Evolutionary conservation across 495 filamentous ascomycete genomes (phyloP), one percentile per base, ranked within the genome.

Genomic region (Penicillium simplicissimum): DNA sequence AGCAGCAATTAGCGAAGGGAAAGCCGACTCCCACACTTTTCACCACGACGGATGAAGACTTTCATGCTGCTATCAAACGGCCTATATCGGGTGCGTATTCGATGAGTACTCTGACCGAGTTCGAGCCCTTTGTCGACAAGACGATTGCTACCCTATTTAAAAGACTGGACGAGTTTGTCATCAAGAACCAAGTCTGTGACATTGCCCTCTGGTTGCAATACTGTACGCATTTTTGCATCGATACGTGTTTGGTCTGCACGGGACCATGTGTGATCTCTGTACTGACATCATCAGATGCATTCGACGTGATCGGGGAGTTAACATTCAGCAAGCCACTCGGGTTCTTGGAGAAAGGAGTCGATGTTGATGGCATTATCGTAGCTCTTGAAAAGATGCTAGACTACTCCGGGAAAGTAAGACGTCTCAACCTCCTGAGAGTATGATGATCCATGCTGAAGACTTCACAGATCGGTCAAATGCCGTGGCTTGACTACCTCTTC

Each of bases 401-500:
- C 49, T 67, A 67, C 58, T 57, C 63, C 15, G 64, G 63, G 17
- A 64, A 63, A 52, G 64, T 66, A 11, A 49, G 23, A 43, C 35
- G 0, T 15, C 3, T 38, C 19, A 45, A 11, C 1, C 25, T 31
- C 28, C 23, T 1, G 8, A 33, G 1, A 37, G 33, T 4, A 9
- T 21, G 6, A 40, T 10, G 6, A 13, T 5, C 4, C 23, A 3
- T 58, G n/a, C 38, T 64, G 10, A 58, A 15, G 13, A n/a, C 0
- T 15, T n/a, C 8, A 2, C 19, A 68, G 66, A 58, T 82, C 52
- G 80, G 81, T 9, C 81, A 85, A 71, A 79, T 82, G 61, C 81
- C 82, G 11, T 73, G 76, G 63, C 65, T 84, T 15, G 83, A 85
- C 58, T 68, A 79, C 8, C 4, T 84, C 11, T 68, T 84, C 34